Evolutionary conservation across 768 basidiomycete species (phyloP).

Genomic region (Strobilomyces dryophilus): DNA sequence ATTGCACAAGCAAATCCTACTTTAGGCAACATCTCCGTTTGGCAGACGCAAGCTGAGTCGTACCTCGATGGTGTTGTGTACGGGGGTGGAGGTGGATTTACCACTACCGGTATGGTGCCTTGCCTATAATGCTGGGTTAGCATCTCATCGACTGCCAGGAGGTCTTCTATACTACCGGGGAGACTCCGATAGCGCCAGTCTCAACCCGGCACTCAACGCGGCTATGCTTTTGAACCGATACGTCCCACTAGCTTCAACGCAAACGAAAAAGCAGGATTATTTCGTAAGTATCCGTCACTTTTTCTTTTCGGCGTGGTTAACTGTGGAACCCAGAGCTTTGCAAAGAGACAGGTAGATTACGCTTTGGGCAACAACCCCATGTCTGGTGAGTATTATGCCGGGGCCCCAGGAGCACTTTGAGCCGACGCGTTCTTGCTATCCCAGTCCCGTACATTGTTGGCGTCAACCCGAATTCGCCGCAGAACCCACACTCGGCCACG

Average conservation of each 20-base stretch:
- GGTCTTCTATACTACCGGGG: constrained; percentile 80
- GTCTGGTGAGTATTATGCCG: constrained; percentile 49
- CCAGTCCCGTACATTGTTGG: constrained; percentile 69
- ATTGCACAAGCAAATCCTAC: constrained; percentile 54
- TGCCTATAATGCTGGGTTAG: not conserved
- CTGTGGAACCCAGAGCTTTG: constrained; percentile 50
- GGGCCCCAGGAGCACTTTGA: not conserved
- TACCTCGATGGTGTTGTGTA: constrained; percentile 75
- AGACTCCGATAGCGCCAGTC: constrained; percentile 72
- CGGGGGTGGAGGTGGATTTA: constrained; percentile 46
- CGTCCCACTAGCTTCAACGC: constrained; percentile 64
- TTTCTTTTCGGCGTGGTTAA: constrained; percentile 4
- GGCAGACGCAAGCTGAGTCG: constrained; percentile 66
- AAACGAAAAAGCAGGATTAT: constrained; percentile 56
- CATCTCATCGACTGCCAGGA: constrained; percentile 38
- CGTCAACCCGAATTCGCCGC: constrained; percentile 82
- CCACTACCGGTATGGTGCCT: constrained; percentile 54
- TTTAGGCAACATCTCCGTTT: constrained; percentile 57
- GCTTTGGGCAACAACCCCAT: constrained; percentile 86
- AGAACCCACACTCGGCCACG: constrained; percentile 87
- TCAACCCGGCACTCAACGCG: constrained; percentile 84
- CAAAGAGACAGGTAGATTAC: constrained; percentile 76
- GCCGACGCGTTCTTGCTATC: not conserved
- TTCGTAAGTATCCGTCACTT: constrained; percentile 36
- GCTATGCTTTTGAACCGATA: constrained; percentile 82